Evolutionary conservation across 1,139 yeast species (phyloP), one percentile per base, ranked within the genome.

Genomic region (Blastobotrys apis): DNA sequence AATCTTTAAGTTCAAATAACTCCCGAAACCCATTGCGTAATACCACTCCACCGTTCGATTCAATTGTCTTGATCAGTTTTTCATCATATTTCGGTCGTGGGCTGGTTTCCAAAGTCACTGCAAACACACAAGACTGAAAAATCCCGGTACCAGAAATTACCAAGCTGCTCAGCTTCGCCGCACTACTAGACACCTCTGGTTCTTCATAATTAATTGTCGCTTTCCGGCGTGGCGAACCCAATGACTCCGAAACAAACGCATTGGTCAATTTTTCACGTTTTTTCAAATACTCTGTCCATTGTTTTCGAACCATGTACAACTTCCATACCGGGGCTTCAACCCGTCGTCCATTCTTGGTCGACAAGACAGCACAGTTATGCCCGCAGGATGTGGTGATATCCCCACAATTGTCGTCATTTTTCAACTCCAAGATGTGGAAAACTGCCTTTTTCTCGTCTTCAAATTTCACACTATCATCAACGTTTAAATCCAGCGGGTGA

Each of bases 11-110:
- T 44, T 45, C 26, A 49, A 64, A 55, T 33, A 68, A 51, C 12
- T 58, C 63, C 19, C 58, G 67, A 44, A 80, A 68, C 5, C 80
- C 80, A 23, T 62, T 72, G 9, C 73, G 76, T 10, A 77, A 51
- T 4, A 81, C 62, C 4, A 63, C 58, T 0, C 87, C 90, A 1
- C 84, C 86, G 51, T 78, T 69, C 0, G 54, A 47, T 36, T 60
- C 62, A 9, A 80, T 79, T 13, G 66, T 34, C 1, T 57, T 52
- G 2, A 63, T 62, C 22, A 77, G 48, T 13, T 64, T 55, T 21
- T 61, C 62, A 41, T 73, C 70, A 21, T 70, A 66, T 8, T 32
- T 13, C 4, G 23, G 17, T 19, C 9, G 16, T 17, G 33, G 33
- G 5, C 64, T 65, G 12, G 68, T 73, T 20, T 49, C 52, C 20